These are phyloP conservation scores for Trichoderma sp. DNA, from an alignment of 2,329 filamentous ascomycete species.

Conservation along the genomic window DNA sequence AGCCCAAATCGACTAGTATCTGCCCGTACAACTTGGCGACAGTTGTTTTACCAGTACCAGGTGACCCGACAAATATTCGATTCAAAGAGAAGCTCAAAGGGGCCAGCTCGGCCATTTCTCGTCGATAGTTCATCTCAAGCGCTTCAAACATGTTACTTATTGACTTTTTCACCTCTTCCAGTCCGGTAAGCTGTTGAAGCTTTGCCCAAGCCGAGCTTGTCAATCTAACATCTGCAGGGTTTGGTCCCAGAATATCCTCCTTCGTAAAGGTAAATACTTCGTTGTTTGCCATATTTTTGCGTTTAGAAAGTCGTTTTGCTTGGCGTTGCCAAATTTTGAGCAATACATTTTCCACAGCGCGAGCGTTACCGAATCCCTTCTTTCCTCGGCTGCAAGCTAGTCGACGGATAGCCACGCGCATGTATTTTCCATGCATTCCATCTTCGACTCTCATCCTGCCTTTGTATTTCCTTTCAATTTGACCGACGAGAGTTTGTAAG, in stretches of 20 bases:
- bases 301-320: neutral
- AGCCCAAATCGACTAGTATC: constrained; percentile 73
- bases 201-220: constrained; percentile 8
- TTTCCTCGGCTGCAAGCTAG: neutral
- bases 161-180: constrained; percentile 3
- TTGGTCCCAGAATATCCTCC: constrained; percentile 3
- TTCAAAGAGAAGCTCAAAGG: constrained; percentile 60
- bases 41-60: constrained; percentile 74
- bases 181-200: neutral
- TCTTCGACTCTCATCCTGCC: neutral
- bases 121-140: neutral
- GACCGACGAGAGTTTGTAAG: neutral
- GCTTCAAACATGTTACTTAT: constrained; percentile 3
- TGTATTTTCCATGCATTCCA: neutral
- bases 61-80: constrained; percentile 68
- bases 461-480: constrained; percentile 5
- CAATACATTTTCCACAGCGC: constrained; percentile 6
- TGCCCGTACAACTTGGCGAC: constrained; percentile 75
- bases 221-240: neutral
- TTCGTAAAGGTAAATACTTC: constrained; percentile 1
- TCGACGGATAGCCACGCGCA: neutral
- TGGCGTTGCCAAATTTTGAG: constrained; percentile 11
- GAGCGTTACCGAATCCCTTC: constrained; percentile 8
- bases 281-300: neutral
- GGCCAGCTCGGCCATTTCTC: neutral